Base-by-base conservation (phyloP, 2,329 filamentous ascomycete genomes). In the Paecilomyces formosus region DNA sequence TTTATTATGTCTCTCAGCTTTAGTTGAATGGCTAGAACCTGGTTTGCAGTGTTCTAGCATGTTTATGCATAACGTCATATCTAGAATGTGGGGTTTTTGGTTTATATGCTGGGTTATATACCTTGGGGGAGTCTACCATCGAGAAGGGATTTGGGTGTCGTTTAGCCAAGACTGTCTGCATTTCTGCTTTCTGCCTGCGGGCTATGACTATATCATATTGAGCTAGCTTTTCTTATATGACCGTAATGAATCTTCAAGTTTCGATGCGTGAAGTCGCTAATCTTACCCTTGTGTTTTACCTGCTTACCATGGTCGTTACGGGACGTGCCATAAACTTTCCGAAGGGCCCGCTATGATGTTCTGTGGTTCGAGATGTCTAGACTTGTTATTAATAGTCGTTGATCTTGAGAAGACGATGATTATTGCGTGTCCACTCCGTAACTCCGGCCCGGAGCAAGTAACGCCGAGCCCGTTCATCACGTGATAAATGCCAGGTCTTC, bases 401-500 rank as follows among this genome's bases (percentile, higher is more conserved):
- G 26, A 12, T 49, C 55, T 30, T 13, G 13, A 13, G 50, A 24
- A 21, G 12, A n/a, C 12, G 50, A 26, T 26, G 39, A 35, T 18
- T 30, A 49, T 49, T 56, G 33, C 55, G 55, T 49, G 22, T 54
- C 22, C 26, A 28, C 57, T 13, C 58, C 7, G 45, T 55, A 60
- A 60, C 54, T 58, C 60, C 59, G 61, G 39, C 60, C 56, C 60
- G 58, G 50, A 55, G 49, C 55, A 50, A 50, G 53, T 61, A 62
- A 63, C 56, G 56, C 59, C 58, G 61, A 57, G 57, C 64, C 63
- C 66, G 55, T 52, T 56, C 54, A 55, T 65, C 63, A 65, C 63
- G 64, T 65, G 61, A 56, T 51, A 24, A 18, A 26, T 56, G 26
- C 50, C 22, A 24, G 13, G n/a, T 52, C 5, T 52, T 52, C 22